These are phyloP conservation scores for Spinellus fusiger DNA, from an alignment of 192 early-diverging fungal species.

Conservation along the genomic window DNA sequence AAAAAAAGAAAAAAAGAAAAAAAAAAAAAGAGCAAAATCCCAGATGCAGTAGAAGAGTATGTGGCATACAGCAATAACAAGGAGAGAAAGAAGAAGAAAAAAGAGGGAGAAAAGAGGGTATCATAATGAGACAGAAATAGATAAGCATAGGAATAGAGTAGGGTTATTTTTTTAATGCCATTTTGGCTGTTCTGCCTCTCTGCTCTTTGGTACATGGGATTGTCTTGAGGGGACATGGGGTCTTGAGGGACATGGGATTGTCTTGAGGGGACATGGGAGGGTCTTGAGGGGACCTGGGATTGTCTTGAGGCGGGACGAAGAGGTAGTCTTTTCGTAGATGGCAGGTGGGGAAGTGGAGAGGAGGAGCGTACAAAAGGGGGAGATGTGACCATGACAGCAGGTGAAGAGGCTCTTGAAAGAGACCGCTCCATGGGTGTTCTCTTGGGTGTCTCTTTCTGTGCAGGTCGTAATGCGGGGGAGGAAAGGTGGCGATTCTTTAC, in stretches of 20 bases:
- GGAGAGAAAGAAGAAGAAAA: too few species aligned
- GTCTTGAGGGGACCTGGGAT: neutral
- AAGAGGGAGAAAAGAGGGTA: too few species aligned
- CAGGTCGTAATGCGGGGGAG: neutral
- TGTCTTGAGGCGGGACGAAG: too few species aligned
- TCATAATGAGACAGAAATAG: too few species aligned
- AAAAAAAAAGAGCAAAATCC: too few species aligned
- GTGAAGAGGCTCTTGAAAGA: slow-evolving; percentile 3
- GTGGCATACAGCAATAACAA: too few species aligned
- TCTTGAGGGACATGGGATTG: too few species aligned
- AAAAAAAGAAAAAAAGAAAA: too few species aligned
- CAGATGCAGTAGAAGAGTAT: too few species aligned
- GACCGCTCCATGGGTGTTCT: slow-evolving; percentile 5
- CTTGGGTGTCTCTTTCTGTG: neutral
- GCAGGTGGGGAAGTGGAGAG: too few species aligned
- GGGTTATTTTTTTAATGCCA: slow-evolving; percentile 13
- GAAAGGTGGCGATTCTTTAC: neutral
- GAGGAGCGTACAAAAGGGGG: neutral
- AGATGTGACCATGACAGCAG: neutral
- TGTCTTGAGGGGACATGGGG: neutral
- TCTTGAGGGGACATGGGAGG: neutral
- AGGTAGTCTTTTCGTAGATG: too few species aligned
- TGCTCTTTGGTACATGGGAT: slow-evolving; percentile 3
- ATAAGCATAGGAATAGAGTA: too few species aligned
- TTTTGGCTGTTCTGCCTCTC: slow-evolving; percentile 9